phyloP scores from a whole-genome alignment of 225 moss, liverwort and hornwort species.

The Bryoerythrophyllum caledonicum region DNA sequence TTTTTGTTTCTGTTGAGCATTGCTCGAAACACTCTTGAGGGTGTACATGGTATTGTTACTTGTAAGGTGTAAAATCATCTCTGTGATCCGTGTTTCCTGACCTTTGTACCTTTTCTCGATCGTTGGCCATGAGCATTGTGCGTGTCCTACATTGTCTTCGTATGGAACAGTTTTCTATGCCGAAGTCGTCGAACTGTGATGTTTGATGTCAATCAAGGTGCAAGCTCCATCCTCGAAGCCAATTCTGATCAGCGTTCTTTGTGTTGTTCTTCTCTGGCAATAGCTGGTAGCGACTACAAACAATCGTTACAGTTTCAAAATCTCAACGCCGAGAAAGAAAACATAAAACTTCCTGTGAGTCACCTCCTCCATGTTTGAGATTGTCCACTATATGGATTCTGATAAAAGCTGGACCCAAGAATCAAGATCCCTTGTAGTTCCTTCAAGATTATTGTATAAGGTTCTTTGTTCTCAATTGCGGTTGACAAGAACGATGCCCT shows the following conservation, averaged over 20 bases:
- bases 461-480: background rate
- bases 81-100: background rate
- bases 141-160: background rate
- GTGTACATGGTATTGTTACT: background rate
- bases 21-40: background rate
- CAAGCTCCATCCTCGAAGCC: background rate
- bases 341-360: slow-evolving; percentile 75
- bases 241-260: background rate
- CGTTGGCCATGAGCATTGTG: background rate
- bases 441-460: background rate
- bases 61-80: background rate
- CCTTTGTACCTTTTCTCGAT: background rate
- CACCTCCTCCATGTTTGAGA: background rate
- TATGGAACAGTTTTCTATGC: background rate
- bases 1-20: background rate
- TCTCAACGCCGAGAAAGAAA: slow-evolving; percentile 84
- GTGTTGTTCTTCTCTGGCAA: background rate
- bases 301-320: slow-evolving; percentile 91
- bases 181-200: background rate
- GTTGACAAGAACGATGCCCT: background rate
- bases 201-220: background rate
- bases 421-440: background rate
- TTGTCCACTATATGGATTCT: background rate
- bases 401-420: background rate
- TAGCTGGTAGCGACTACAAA: slow-evolving; percentile 75